Evolutionary conservation across 345 rosid species (phyloP).

Genomic region (Lepidium sativum): DNA sequence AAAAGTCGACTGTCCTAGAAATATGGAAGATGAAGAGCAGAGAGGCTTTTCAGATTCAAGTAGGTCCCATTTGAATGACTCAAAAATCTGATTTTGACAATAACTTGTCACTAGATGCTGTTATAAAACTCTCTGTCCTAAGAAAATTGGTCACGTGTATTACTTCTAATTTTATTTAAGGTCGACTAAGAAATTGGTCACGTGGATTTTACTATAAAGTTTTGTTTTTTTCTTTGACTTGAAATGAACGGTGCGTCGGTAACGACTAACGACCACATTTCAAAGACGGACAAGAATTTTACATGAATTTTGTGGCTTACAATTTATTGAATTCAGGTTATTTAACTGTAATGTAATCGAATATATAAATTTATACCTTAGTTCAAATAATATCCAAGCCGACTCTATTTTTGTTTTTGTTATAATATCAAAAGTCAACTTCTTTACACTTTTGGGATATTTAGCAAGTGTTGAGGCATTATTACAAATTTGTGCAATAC

Average conservation of each 20-base stretch:
- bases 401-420: neutral
- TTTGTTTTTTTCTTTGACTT: neutral
- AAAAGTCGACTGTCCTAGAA: constrained; percentile 10
- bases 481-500: too few relatives aligned
- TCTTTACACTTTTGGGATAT: neutral
- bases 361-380: neutral
- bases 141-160: neutral
- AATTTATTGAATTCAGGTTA: neutral
- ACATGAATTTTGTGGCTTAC: constrained; percentile 11
- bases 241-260: constrained; percentile 21
- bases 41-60: neutral
- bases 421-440: too few relatives aligned
- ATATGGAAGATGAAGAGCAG: neutral
- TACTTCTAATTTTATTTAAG: neutral
- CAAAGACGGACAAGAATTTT: neutral
- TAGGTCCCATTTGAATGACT: neutral
- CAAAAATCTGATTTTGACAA: neutral
- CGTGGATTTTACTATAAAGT: neutral
- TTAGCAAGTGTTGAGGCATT: neutral
- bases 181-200: constrained; percentile 9
- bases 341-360: neutral
- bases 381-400: constrained; percentile 1
- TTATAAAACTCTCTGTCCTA: neutral
- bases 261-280: constrained; percentile 13
- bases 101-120: neutral